These are phyloP conservation scores for Talaromyces nanjingensis DNA, from an alignment of 495 filamentous ascomycete genomes.

Conservation along the genomic window DNA sequence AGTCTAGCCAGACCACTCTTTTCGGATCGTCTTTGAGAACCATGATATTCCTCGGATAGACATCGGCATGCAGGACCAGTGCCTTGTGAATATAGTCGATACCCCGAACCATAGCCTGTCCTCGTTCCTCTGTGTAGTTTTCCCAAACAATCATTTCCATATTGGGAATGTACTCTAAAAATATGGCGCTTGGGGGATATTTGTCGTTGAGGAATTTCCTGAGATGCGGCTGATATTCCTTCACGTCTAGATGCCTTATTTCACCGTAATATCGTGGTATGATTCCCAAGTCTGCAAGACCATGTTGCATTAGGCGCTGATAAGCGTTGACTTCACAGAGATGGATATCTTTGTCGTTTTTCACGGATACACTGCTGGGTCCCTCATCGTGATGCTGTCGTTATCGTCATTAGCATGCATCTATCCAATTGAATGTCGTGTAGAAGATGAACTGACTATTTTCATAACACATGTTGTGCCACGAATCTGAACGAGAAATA, in stretches of 20 bases:
- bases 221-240: constrained; percentile 5
- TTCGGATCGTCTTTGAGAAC: constrained; percentile 10
- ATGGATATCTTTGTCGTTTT: background rate
- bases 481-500: background rate
- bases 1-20: constrained; percentile 14
- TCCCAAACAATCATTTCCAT: constrained; percentile 3
- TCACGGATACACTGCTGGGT: no score
- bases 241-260: constrained; percentile 5
- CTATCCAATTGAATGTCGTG: no score
- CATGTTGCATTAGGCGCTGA: constrained; percentile 2
- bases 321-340: constrained; percentile 10
- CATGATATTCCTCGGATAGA: constrained; percentile 13
- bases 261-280: constrained; percentile 11
- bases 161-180: constrained; percentile 15
- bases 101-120: background rate
- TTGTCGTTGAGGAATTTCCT: constrained; percentile 8
- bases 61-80: constrained; percentile 10
- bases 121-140: constrained; percentile 14
- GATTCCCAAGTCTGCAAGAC: constrained; percentile 6
- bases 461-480: background rate
- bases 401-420: no score
- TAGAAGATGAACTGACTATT: no score
- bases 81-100: constrained; percentile 14
- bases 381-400: no score
- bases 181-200: constrained; percentile 9